Evolutionary conservation across 352 stramenopile genomes (phyloP).

Genomic region (Poterioochromonas sp.): DNA sequence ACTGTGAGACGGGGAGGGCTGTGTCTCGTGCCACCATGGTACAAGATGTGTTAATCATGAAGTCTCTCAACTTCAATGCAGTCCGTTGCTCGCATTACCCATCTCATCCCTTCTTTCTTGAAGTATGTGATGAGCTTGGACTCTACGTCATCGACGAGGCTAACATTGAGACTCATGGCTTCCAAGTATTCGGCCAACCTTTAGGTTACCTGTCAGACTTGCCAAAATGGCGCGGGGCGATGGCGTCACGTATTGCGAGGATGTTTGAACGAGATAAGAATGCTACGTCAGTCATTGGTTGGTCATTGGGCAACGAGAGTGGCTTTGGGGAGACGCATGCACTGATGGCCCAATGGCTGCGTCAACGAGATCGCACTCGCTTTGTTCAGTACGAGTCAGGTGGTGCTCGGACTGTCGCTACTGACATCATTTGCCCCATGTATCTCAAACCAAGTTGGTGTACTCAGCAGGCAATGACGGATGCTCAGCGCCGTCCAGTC

Average conservation of each 20-base stretch:
- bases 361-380: not conserved
- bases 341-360: conserved; percentile 36
- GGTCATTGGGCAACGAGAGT: conserved; percentile 52
- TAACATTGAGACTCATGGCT: conserved; percentile 77
- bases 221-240: conserved; percentile 39
- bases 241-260: conserved; percentile 41
- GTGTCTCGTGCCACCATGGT: conserved; percentile 57
- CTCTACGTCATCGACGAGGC: conserved; percentile 74
- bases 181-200: conserved; percentile 47
- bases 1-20: conserved; percentile 60
- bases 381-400: conserved; percentile 49
- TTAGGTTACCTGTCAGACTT: conserved; percentile 39
- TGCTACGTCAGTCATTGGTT: conserved; percentile 48
- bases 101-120: conserved; percentile 60
- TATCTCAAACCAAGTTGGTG: conserved; percentile 36
- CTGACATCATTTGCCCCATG: conserved; percentile 54
- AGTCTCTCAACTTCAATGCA: conserved; percentile 73
- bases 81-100: conserved; percentile 71
- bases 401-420: conserved; percentile 40
- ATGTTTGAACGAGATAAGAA: conserved; percentile 50
- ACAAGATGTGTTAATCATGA: conserved; percentile 46
- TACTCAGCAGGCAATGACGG: not conserved
- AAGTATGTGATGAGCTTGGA: conserved; percentile 66
- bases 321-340: conserved; percentile 41
- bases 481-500: conserved; percentile 49